Percentiles rank a stretch among this genome's conserved stretches.
phyloP scores from a whole-genome alignment of 2,329 filamentous ascomycete species.

The Xylaria arbuscula region DNA sequence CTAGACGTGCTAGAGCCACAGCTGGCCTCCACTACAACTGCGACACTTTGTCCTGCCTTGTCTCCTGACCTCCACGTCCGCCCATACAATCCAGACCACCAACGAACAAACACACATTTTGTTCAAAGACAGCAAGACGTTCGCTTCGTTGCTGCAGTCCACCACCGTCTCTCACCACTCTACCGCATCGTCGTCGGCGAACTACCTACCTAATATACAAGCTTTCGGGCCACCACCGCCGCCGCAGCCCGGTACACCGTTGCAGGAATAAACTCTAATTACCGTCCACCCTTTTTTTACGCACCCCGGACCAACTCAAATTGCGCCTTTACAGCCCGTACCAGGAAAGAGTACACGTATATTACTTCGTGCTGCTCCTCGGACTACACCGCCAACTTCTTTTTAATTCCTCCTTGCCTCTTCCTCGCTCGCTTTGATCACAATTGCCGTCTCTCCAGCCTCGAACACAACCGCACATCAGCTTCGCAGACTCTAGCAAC shows the following conservation, averaged over 20 bases:
- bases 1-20: background rate
- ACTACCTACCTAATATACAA: background rate
- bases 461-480: constrained; percentile 2
- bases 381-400: constrained; percentile 10
- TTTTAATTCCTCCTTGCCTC: background rate
- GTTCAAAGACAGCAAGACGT: constrained; percentile 24
- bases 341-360: constrained; percentile 2
- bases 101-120: constrained; percentile 7
- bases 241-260: constrained; percentile 14
- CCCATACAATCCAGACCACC: background rate
- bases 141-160: constrained; percentile 8
- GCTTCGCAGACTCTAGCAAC: background rate
- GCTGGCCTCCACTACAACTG: constrained; percentile 9
- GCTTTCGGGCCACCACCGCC: background rate
- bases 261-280: constrained; percentile 18
- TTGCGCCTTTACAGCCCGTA: constrained; percentile 12
- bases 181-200: background rate
- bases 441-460: background rate
- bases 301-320: constrained; percentile 16
- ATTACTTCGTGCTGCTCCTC: background rate
- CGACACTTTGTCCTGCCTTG: constrained; percentile 18
- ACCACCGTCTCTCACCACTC: background rate
- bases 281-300: constrained; percentile 11
- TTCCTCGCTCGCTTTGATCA: constrained; percentile 1
- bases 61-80: constrained; percentile 18